phyloP scores from a whole-genome alignment of 768 basidiomycete genomes.

The Fistulinella prunicolor region DNA sequence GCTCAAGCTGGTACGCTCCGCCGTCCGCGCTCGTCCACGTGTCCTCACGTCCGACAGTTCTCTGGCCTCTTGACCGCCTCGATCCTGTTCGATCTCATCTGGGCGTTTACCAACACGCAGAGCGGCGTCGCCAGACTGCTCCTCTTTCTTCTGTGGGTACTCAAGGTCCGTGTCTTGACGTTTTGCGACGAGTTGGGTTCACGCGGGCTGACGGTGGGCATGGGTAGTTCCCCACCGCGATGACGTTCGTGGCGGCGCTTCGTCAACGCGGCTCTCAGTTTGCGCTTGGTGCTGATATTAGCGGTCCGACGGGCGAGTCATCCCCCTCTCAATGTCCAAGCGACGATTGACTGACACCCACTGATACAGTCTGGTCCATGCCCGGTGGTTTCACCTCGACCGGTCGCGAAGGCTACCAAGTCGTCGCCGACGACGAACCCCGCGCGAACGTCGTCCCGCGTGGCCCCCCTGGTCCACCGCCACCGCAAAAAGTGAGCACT shows the following conservation, averaged over 20 bases:
- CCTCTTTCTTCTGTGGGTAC: conserved; percentile 50
- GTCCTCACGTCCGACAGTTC: conserved; percentile 44
- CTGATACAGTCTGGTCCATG: conserved; percentile 66
- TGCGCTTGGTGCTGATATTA: conserved; percentile 46
- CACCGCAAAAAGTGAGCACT: conserved; percentile 13
- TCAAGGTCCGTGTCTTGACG: conserved; percentile 59
- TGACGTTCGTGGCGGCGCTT: conserved; percentile 48
- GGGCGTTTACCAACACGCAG: conserved; percentile 58
- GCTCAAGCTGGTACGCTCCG: conserved; percentile 50
- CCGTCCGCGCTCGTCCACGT: not conserved
- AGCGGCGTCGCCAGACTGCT: conserved; percentile 54
- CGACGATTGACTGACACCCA: not conserved
- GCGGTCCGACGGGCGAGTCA: conserved; percentile 55
- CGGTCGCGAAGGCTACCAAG: conserved; percentile 57
- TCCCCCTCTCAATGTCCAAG: too few species aligned
- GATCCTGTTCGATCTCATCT: conserved; percentile 65
- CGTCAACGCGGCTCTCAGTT: conserved; percentile 60
- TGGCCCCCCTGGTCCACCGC: conserved; percentile 15
- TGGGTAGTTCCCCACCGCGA: conserved; percentile 63
- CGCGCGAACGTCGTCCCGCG: conserved; percentile 14
- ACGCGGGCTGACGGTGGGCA: too few species aligned
- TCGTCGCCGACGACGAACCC: conserved; percentile 46
- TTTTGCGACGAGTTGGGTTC: too few species aligned
- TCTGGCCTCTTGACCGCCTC: conserved; percentile 61
- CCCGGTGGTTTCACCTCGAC: conserved; percentile 65